Evolutionary conservation across 306 rosid genomes (phyloP).

Genomic region (Crotalaria pallida): DNA sequence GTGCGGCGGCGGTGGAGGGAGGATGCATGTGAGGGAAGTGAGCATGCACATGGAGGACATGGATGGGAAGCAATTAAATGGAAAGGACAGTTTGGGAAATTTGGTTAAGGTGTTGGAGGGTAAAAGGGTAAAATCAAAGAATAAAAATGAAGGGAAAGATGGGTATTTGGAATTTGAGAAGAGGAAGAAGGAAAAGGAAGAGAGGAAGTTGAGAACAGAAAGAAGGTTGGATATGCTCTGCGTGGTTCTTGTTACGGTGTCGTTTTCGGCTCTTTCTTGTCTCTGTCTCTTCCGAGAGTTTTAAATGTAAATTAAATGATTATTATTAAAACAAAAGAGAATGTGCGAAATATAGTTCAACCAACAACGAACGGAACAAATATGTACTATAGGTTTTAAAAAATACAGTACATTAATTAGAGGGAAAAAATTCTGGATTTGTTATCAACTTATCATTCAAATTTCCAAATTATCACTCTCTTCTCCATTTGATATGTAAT

Average conservation of each 20-base stretch:
- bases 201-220: slow-evolving; percentile 44
- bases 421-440: too few species aligned
- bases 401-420: too few species aligned
- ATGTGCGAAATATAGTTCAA: too few species aligned
- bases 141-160: slow-evolving; percentile 22
- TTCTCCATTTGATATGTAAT: too few species aligned
- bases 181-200: slow-evolving; percentile 42
- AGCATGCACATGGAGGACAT: slow-evolving; percentile 67
- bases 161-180: slow-evolving; percentile 35
- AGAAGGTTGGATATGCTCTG: slow-evolving; percentile 62
- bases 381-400: too few species aligned
- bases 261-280: slow-evolving; percentile 24
- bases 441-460: too few species aligned
- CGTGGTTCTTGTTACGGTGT: slow-evolving; percentile 34
- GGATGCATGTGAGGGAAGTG: slow-evolving; percentile 67
- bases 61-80: slow-evolving; percentile 66
- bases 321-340: too few species aligned
- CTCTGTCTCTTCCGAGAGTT: slow-evolving; percentile 9
- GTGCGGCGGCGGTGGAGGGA: slow-evolving; percentile 42
- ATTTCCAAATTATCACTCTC: too few species aligned
- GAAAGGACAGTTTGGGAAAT: slow-evolving; percentile 72
- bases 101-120: slow-evolving; percentile 49
- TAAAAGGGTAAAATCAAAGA: slow-evolving; percentile 27
- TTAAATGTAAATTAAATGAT: too few species aligned
- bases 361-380: too few species aligned